These are phyloP conservation scores for Blastobotrys apis DNA, from an alignment of 1,139 yeast genomes.

Conservation along the genomic window DNA sequence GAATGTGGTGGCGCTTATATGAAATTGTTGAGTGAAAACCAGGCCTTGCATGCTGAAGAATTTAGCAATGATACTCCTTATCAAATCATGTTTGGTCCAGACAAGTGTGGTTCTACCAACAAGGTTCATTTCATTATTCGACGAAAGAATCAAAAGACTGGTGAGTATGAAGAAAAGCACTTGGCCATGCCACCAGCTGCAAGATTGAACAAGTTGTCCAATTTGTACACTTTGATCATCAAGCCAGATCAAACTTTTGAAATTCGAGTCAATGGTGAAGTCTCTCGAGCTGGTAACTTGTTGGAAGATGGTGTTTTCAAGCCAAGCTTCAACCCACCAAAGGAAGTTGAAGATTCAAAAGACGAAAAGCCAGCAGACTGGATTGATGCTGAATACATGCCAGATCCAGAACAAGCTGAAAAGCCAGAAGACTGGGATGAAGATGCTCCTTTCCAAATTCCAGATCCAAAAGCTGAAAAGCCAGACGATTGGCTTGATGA, in stretches of 20 bases:
- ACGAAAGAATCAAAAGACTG: slow-evolving; percentile 53
- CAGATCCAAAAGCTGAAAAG: slow-evolving; percentile 60
- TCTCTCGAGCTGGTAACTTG: slow-evolving; percentile 64
- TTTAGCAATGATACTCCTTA: slow-evolving; percentile 65
- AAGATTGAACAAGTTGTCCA: slow-evolving; percentile 49
- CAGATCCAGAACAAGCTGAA: slow-evolving; percentile 56
- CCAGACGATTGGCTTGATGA: slow-evolving; percentile 81
- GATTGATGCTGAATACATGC: slow-evolving; percentile 64
- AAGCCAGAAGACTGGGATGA: slow-evolving; percentile 87
- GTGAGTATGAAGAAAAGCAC: slow-evolving; percentile 63
- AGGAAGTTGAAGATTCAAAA: slow-evolving; percentile 54
- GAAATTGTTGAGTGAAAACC: slow-evolving; percentile 59
- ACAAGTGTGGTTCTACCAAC: slow-evolving; percentile 76
- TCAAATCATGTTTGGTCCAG: slow-evolving; percentile 94
- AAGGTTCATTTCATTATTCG: slow-evolving; percentile 72
- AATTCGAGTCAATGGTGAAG: slow-evolving; percentile 76
- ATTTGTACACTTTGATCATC: slow-evolving; percentile 72
- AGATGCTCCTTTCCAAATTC: slow-evolving; percentile 52
- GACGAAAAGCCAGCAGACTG: slow-evolving; percentile 73
- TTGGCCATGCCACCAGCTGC: slow-evolving; percentile 64
- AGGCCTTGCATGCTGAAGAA: slow-evolving; percentile 42
- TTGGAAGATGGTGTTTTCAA: slow-evolving; percentile 48
- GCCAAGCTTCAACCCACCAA: slow-evolving; percentile 65
- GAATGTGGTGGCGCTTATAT: slow-evolving; percentile 87
- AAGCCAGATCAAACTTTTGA: slow-evolving; percentile 64